Evolutionary conservation across 441 rosid species (phyloP), one percentile per base, ranked within the genome.

Genomic region (Corymbia calophylla): DNA sequence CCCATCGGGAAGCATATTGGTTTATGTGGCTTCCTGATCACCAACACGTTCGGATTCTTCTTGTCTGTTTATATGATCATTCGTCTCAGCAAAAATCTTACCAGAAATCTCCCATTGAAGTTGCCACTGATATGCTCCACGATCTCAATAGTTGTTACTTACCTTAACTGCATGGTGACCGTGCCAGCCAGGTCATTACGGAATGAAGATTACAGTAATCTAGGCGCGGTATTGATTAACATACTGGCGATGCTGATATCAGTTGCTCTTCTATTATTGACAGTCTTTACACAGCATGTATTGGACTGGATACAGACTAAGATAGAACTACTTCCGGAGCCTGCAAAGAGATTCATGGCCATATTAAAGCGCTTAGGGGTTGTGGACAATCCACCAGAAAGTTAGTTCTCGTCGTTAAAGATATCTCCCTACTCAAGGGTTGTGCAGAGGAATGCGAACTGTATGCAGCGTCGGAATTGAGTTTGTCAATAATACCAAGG

Each of bases 211-310:
- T 68, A 17, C 47, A 68, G 14, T 68, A 14, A 4, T 68, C 11
- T 1, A 32, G 25, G 25, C 1, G 6, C 12, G 2, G 4, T 2
- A 1, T 9, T 32, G 47, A 9, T 68, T 8, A 4, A 0, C 13
- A 32, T 2, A 17, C 80, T 8, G 14, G 25, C 4, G 7, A 8
- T 32, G 47, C 80, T 68, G 47, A 32, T 32, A 9, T 4, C 80
- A 68, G 7, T 19, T 32, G 80, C 47, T 18, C 21, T 68, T 68
- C 2, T 32, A 2, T 31, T 8, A 21, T 49, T 3, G 53, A 49
- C 53, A 49, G 14, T 11, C 53, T 49, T 35, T 35, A 35, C 39
- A 35, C 39, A 35, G 39, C 39, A 18, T 19, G 3, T 55, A 19
- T 54, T 54, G 25, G 19, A 21, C 17, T 54, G 9, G 13, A 62